phyloP scores from a whole-genome alignment of 2,329 filamentous ascomycete genomes.

The Mycosphaerella sp. region DNA sequence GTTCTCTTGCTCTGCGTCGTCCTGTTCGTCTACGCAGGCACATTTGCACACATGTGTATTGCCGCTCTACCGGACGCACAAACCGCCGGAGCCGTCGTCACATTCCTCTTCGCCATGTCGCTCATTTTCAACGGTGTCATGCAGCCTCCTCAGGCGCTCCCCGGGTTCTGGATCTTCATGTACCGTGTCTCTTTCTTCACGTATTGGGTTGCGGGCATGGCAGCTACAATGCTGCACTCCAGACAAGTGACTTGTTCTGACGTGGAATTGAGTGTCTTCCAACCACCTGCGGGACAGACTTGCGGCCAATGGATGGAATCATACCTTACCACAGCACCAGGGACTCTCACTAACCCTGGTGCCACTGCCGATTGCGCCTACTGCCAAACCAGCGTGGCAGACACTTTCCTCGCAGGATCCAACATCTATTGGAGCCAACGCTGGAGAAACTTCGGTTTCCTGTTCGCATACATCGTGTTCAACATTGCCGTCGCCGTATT shows the following conservation, averaged over 20 bases:
- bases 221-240: conserved; percentile 38
- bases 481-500: conserved; percentile 54
- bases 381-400: conserved; percentile 42
- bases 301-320: conserved; percentile 41
- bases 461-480: conserved; percentile 61
- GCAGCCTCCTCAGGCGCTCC: conserved; percentile 52
- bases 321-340: conserved; percentile 37
- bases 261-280: conserved; percentile 39
- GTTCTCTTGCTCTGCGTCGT: conserved; percentile 59
- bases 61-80: conserved; percentile 62
- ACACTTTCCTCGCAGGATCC: conserved; percentile 43
- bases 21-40: conserved; percentile 64
- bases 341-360: conserved; percentile 40
- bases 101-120: conserved; percentile 41
- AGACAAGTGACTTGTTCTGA: conserved; percentile 44
- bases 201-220: conserved; percentile 48
- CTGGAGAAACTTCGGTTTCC: conserved; percentile 65
- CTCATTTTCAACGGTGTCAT: conserved; percentile 53
- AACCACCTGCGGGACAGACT: conserved; percentile 38
- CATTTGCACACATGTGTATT: conserved; percentile 69
- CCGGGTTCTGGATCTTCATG: conserved; percentile 74
- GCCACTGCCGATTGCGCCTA: conserved; percentile 45
- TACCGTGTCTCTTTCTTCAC: conserved; percentile 62
- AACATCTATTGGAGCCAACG: conserved; percentile 43
- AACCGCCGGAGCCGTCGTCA: conserved; percentile 57